These are phyloP conservation scores for Cryptosporidium andersoni DNA, from an alignment of 169 alveolate genomes.

Conservation along the genomic window DNA sequence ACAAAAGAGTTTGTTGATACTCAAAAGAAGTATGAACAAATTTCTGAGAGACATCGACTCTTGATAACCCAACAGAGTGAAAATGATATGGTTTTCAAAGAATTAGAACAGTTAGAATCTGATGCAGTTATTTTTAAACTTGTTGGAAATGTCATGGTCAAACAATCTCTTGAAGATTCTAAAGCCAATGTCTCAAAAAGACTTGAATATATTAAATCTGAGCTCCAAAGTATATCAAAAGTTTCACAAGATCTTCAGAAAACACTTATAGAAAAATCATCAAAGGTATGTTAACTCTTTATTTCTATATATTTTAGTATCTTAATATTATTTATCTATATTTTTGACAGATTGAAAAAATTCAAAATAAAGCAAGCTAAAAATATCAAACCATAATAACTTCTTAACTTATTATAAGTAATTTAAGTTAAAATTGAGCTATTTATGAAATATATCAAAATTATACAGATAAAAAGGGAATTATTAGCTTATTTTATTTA, in stretches of 20 bases:
- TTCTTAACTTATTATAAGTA: too few relatives aligned
- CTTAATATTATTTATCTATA: not conserved
- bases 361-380: not conserved
- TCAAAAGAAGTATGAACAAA: slow-evolving; percentile 42
- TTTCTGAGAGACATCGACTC: slow-evolving; percentile 52
- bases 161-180: slow-evolving; percentile 60
- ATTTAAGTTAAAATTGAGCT: too few relatives aligned
- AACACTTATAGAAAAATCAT: slow-evolving; percentile 38
- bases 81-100: slow-evolving; percentile 58
- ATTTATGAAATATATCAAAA: too few relatives aligned
- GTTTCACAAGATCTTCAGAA: slow-evolving; percentile 25
- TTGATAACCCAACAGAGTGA: slow-evolving; percentile 58
- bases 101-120: slow-evolving; percentile 35
- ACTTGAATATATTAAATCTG: slow-evolving; percentile 45
- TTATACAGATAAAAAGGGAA: too few relatives aligned
- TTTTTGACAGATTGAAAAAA: slow-evolving; percentile 11
- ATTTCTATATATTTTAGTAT: not conserved
- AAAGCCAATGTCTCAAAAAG: slow-evolving; percentile 56
- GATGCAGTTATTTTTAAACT: slow-evolving; percentile 64
- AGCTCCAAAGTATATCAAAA: slow-evolving; percentile 47
- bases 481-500: too few relatives aligned
- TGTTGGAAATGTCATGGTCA: slow-evolving; percentile 50
- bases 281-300: slow-evolving; percentile 41
- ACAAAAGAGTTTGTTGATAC: slow-evolving; percentile 64
- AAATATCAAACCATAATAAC: too few relatives aligned